Evolutionary conservation across 2,329 filamentous ascomycete species (phyloP).

Genomic region (Fonsecaea pedrosoi): DNA sequence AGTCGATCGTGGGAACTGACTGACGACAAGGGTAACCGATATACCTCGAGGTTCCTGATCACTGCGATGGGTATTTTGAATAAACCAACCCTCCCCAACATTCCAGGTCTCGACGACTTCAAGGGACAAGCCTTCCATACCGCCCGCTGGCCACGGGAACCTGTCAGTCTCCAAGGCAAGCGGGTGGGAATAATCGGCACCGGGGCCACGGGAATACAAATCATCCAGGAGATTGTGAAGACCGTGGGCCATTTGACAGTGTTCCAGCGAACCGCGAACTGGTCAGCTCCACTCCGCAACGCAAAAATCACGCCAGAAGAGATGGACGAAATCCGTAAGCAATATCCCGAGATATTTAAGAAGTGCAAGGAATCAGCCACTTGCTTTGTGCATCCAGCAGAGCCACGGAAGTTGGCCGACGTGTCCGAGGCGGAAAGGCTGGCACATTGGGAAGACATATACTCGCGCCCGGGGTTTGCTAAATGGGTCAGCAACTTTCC

Average conservation of each 20-base stretch:
- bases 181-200: conserved; percentile 54
- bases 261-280: conserved; percentile 70
- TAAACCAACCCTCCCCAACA: conserved; percentile 39
- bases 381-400: conserved; percentile 65
- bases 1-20: conserved; percentile 31
- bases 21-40: conserved; percentile 22
- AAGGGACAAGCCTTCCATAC: conserved; percentile 41
- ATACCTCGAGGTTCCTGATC: conserved; percentile 31
- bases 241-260: conserved; percentile 53
- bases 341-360: conserved; percentile 27
- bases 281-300: conserved; percentile 66
- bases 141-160: conserved; percentile 40
- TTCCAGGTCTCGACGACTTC: conserved; percentile 40
- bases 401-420: conserved; percentile 50
- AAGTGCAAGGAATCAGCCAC: conserved; percentile 57
- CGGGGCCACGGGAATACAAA: conserved; percentile 63
- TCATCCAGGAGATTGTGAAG: conserved; percentile 65
- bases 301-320: conserved; percentile 55
- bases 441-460: conserved; percentile 57
- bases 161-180: conserved; percentile 43
- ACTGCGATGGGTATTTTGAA: conserved; percentile 31
- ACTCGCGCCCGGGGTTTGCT: conserved; percentile 60
- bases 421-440: conserved; percentile 43
- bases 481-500: conserved; percentile 60
- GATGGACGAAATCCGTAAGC: conserved; percentile 49